Evolutionary conservation across 805 yeast species (phyloP).

Genomic region (Sugiyamaella valdiviana): DNA sequence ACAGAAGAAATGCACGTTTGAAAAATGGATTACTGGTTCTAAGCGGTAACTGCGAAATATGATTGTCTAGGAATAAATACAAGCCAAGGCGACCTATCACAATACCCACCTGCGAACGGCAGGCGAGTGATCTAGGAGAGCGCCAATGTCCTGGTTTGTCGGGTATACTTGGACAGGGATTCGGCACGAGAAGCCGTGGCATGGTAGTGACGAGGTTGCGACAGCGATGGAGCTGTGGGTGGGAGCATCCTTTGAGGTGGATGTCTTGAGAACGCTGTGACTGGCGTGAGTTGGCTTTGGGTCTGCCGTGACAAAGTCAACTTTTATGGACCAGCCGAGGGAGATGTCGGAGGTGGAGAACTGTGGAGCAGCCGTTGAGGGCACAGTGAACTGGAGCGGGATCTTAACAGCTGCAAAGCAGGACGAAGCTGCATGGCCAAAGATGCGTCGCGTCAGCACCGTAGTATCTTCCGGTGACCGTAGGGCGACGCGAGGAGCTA

Average conservation of each 20-base stretch:
- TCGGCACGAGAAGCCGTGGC: constrained; percentile 35
- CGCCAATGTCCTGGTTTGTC: constrained; percentile 43
- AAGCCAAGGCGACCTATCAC: not conserved
- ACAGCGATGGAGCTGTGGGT: not conserved
- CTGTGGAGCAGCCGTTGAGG: constrained; percentile 32
- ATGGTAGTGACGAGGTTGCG: constrained; percentile 7
- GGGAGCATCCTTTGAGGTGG: not conserved
- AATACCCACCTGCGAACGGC: constrained; percentile 6
- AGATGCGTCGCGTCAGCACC: constrained; percentile 24
- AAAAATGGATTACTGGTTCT: too few species aligned
- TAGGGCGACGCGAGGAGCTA: constrained; percentile 26
- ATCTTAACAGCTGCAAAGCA: constrained; percentile 21
- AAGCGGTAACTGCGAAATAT: too few species aligned
- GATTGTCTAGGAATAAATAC: not conserved
- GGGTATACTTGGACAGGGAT: constrained; percentile 44
- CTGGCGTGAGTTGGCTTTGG: not conserved
- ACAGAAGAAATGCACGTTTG: too few species aligned
- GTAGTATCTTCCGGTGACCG: constrained; percentile 19
- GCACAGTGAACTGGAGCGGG: constrained; percentile 28
- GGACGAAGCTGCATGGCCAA: constrained; percentile 22
- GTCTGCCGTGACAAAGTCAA: constrained; percentile 28
- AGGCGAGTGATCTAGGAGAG: constrained; percentile 32
- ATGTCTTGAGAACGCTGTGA: not conserved
- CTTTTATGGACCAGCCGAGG: constrained; percentile 28
- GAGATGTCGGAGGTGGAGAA: constrained; percentile 29